A percentile compares a stretch with the other conserved stretches of the same genome.
Evolutionary conservation across 441 rosid species (phyloP).

Genomic region (Bruguiera hainesii): DNA sequence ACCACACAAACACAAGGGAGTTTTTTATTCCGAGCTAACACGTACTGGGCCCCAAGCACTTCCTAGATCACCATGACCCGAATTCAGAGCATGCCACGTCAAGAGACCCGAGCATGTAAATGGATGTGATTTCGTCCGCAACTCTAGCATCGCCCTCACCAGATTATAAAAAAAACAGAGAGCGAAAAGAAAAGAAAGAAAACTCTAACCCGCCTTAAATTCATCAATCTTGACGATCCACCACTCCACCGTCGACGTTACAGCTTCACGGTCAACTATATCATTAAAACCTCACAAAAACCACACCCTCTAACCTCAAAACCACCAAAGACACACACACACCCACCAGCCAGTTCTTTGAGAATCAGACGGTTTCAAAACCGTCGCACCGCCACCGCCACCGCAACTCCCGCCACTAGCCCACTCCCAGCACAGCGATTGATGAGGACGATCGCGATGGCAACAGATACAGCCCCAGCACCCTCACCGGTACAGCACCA

Average conservation of each 20-base stretch:
- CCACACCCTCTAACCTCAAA: background rate
- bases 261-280: too few relatives aligned
- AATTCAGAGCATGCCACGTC: background rate
- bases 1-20: background rate
- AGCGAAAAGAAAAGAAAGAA: too few relatives aligned
- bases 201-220: slow-evolving; percentile 32
- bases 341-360: too few relatives aligned
- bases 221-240: slow-evolving; percentile 22
- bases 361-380: too few relatives aligned
- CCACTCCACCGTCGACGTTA: too few relatives aligned
- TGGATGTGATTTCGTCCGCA: background rate
- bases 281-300: background rate
- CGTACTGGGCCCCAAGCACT: too few relatives aligned
- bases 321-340: background rate
- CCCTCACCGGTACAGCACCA: slow-evolving; percentile 19
- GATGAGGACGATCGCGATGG: background rate
- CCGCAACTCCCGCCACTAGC: background rate
- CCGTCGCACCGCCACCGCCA: background rate
- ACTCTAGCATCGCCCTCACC: background rate
- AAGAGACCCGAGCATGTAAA: background rate
- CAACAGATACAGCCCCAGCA: slow-evolving; percentile 1
- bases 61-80: background rate
- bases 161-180: slow-evolving; percentile 4
- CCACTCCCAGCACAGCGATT: too few relatives aligned
- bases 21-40: too few relatives aligned